Conservation (phyloP, 805 yeast genomes). For the Myxozyma mucilagina region DNA sequence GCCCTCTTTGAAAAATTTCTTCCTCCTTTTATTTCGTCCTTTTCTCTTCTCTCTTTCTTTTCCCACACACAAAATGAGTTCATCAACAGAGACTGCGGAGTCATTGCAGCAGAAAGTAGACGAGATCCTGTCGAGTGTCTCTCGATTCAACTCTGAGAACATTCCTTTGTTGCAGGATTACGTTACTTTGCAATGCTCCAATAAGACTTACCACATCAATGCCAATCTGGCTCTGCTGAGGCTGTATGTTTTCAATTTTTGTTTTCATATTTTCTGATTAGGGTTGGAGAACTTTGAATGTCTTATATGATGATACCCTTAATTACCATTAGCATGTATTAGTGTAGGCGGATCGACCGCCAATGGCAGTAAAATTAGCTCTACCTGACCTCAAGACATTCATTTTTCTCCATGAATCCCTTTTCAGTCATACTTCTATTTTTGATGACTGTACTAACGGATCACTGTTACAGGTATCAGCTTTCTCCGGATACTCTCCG, state of each 20-base stretch:
- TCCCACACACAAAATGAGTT: slow-evolving; percentile 6
- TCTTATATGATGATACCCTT: slow-evolving; percentile 21
- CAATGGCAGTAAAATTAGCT: slow-evolving; percentile 32
- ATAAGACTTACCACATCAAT: slow-evolving; percentile 41
- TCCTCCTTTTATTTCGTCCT: background rate
- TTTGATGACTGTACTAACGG: background rate
- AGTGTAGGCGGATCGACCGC: slow-evolving; percentile 26
- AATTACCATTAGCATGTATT: slow-evolving; percentile 30
- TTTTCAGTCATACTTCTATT: background rate
- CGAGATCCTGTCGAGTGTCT: slow-evolving; percentile 46
- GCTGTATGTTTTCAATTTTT: slow-evolving; percentile 36
- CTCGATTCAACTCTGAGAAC: slow-evolving; percentile 49
- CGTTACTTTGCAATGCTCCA: slow-evolving; percentile 44
- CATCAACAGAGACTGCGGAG: slow-evolving; percentile 34
- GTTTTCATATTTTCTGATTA: background rate
- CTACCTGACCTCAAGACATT: slow-evolving; percentile 22
- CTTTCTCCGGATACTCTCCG: slow-evolving; percentile 38
- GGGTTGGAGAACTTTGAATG: background rate
- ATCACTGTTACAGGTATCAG: slow-evolving; percentile 34
- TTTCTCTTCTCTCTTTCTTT: background rate
- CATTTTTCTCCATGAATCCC: background rate
- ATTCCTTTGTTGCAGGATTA: slow-evolving; percentile 50
- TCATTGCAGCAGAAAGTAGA: slow-evolving; percentile 47
- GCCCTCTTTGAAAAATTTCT: background rate
- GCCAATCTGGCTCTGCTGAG: slow-evolving; percentile 52